These are phyloP conservation scores for Cyclotella atomus DNA, from an alignment of 108 stramenopile species.

Conservation along the genomic window DNA sequence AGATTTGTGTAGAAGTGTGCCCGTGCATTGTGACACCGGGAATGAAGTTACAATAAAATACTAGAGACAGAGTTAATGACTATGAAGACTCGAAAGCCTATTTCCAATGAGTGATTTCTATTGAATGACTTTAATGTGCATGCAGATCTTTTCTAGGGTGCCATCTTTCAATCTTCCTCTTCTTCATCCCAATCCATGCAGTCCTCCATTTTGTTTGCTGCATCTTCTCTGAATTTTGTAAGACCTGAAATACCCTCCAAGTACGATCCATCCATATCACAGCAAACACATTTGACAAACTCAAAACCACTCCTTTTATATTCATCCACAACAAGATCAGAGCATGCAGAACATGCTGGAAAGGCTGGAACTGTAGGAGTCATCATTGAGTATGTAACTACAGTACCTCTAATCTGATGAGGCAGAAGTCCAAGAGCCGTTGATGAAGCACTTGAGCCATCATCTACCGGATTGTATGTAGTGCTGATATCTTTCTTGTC, in stretches of 20 bases:
- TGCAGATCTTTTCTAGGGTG: too few relatives aligned
- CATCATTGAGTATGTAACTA: slow-evolving; percentile 92
- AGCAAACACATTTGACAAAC: slow-evolving; percentile 82
- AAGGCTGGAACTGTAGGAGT: slow-evolving; percentile 92
- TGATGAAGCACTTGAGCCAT: slow-evolving; percentile 35
- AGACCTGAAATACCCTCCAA: slow-evolving; percentile 82
- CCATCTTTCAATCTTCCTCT: not conserved
- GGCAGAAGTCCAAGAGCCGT: slow-evolving; percentile 82
- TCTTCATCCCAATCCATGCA: slow-evolving; percentile 54
- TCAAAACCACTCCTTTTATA: slow-evolving; percentile 75
- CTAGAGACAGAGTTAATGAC: too few relatives aligned
- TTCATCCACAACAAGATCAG: slow-evolving; percentile 75
- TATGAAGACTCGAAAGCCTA: too few relatives aligned
- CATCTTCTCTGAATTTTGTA: slow-evolving; percentile 57
- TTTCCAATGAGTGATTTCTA: too few relatives aligned
- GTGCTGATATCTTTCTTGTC: slow-evolving; percentile 17
- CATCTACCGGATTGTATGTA: slow-evolving; percentile 57
- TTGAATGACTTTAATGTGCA: too few relatives aligned
- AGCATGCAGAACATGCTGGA: slow-evolving; percentile 91
- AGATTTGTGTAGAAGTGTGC: not conserved
- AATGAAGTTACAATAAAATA: not conserved
- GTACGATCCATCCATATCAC: slow-evolving; percentile 70
- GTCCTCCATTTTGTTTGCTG: slow-evolving; percentile 48
- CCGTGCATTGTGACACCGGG: not conserved
- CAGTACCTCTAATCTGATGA: slow-evolving; percentile 94